These are phyloP conservation scores for Verticillium longisporum DNA, from an alignment of 2,329 filamentous ascomycete genomes.

Conservation along the genomic window DNA sequence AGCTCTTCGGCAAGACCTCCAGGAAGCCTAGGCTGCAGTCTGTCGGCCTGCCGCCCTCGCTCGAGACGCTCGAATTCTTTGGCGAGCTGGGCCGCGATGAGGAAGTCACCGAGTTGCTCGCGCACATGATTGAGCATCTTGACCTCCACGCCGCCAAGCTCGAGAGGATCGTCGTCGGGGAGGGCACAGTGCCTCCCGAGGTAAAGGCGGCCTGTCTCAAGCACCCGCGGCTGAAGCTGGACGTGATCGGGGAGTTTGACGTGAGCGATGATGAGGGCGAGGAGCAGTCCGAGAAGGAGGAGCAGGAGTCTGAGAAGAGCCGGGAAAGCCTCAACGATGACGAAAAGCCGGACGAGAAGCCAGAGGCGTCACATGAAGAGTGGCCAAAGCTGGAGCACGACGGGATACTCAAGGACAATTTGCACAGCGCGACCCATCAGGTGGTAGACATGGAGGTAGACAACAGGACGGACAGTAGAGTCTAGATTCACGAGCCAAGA, in stretches of 20 bases:
- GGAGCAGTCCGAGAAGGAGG: neutral
- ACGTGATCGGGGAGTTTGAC: constrained; percentile 23
- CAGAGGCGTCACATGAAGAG: too few species aligned
- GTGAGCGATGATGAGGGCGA: neutral
- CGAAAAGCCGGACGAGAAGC: too few species aligned
- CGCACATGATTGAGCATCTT: constrained; percentile 30
- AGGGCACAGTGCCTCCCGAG: constrained; percentile 25
- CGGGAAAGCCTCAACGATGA: too few species aligned
- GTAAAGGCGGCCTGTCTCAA: constrained; percentile 25
- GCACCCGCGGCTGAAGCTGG: constrained; percentile 21
- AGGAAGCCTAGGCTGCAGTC: constrained; percentile 37
- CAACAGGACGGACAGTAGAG: neutral
- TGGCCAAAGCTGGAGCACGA: too few species aligned
- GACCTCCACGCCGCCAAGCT: constrained; percentile 28
- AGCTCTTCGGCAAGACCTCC: constrained; percentile 38
- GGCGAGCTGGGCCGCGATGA: constrained; percentile 38
- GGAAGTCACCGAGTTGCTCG: constrained; percentile 37
- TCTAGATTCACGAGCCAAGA: neutral
- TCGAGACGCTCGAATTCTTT: constrained; percentile 38
- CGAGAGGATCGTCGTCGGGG: constrained; percentile 28
- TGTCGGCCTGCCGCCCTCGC: constrained; percentile 36
- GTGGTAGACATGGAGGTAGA: neutral
- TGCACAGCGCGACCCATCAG: neutral
- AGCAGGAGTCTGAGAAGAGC: neutral
- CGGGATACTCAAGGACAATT: too few species aligned